Base-by-base conservation (phyloP, 352 stramenopile species). In the Phytophthora podocarpi region DNA sequence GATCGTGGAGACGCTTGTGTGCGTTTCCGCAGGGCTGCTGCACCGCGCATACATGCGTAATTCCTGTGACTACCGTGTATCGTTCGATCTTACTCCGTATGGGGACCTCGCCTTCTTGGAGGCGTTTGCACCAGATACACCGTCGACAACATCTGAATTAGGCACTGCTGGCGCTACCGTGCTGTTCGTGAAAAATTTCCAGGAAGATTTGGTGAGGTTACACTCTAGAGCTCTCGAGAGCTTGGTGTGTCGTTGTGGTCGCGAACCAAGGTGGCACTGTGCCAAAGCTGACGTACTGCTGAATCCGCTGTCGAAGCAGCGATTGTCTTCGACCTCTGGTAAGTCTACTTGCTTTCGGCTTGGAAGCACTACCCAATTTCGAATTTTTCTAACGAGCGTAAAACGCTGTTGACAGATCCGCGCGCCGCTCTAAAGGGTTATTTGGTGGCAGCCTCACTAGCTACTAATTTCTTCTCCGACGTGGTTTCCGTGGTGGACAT, bases 381-480 rank as follows among this genome's bases (percentile, higher is more conserved):
- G 10, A 20, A 15, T 34, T 15, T n/a, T 48, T 50, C 21, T 60
- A 54, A 52, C 6, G 18, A 40, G 42, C 13, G 12, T 54, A 32
- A 46, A 51, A 53, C 67, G 27, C 32, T 58, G 11, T 53, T 55
- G n/a, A 4, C 52, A 95, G 86, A 95, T 50, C 85, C 83, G 1
- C 75, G 66, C 8, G 65, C 68, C n/a, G 82, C 86, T 7, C 59
- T 95, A 12, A 76, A 78, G n/a, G 74, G 78, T 12, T 95, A 93
- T 57, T 61, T 95, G 48, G 79, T 85, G 26, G 86, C 86, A 9
- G 84, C 86, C 12, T 91, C 80, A 20, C 55, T 95, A 5, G 86
- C 86, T 2, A 95, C 86, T 24, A 93, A 95, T 60, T 91, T 88
- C 51, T 95, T 95, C 40, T 76, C 80, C 0, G 85, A 94, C 42